phyloP scores from a whole-genome alignment of 495 filamentous ascomycete genomes.

The Hyaloscypha variabilis region DNA sequence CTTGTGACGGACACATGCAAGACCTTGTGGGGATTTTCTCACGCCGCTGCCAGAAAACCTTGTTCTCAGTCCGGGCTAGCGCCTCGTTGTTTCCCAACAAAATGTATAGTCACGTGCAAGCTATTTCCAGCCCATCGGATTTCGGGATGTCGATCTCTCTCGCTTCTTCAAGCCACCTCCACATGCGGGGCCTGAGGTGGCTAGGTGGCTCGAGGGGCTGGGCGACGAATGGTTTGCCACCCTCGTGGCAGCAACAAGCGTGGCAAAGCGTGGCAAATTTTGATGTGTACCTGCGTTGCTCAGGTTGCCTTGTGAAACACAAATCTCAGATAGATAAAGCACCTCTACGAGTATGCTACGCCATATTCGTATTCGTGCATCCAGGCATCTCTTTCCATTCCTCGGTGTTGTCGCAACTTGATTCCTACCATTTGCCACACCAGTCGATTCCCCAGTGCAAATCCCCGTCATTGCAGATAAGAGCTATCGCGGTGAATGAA shows the following conservation, averaged over 20 bases:
- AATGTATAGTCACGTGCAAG: background rate
- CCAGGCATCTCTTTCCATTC: too few relatives aligned
- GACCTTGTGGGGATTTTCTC: background rate
- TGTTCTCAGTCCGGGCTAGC: background rate
- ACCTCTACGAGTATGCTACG: too few relatives aligned
- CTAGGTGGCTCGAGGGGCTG: background rate
- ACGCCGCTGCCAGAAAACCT: background rate
- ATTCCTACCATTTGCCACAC: too few relatives aligned
- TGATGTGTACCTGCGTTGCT: background rate
- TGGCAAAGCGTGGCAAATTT: background rate
- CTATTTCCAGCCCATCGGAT: background rate
- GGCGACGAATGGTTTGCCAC: background rate
- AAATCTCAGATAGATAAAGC: background rate
- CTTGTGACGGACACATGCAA: background rate
- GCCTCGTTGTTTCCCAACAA: background rate
- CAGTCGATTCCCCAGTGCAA: too few relatives aligned
- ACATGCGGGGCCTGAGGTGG: background rate
- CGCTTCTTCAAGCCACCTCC: slow-evolving; percentile 1
- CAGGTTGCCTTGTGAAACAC: background rate
- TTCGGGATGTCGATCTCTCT: background rate
- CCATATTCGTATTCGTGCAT: too few relatives aligned
- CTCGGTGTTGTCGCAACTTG: too few relatives aligned
- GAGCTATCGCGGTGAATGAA: too few relatives aligned
- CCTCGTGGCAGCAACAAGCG: background rate
- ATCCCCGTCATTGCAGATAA: too few relatives aligned